Evolutionary conservation across 2,329 filamentous ascomycete species (phyloP), one percentile per base, ranked within the genome.

Genomic region (Sporothrix brunneoviolacea): DNA sequence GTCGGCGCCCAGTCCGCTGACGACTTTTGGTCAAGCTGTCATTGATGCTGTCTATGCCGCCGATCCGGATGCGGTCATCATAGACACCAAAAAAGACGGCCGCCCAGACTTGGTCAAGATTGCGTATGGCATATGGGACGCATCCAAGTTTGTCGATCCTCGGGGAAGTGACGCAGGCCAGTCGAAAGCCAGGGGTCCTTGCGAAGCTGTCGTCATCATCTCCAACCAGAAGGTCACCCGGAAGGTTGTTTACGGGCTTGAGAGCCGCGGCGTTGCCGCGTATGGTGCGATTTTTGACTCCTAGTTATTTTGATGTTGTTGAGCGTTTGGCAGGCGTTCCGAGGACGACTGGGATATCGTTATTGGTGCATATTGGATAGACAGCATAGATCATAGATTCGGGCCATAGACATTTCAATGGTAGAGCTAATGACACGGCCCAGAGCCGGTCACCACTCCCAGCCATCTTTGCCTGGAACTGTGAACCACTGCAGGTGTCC

Each of bases 11-110:
- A 57, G 55, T 18, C 65, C 67, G 9, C 44, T 62, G n/a, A 54
- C 60, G 52, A 67, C 65, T 2, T 68, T 66, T 35, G 65, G 67
- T 2, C 50, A 59, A 45, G 44, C n/a, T 83, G 51, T 56, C 28
- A 16, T 56, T 10, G 54, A 57, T 21, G 48, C 54, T n/a, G 50
- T 57, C 32, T 52, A 54, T 21, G 45, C 48, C 3, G 47, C 52
- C 10, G 55, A 56, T 42, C 55, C 55, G 9, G 38, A 57, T 6
- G 54, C 55, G 9, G 13, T 56, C 28, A 49, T 57, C 28, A 45
- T 53, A 28, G 55, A 57, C 45, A 55, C 55, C 22, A 49, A 42
- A 16, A 48, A 44, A 28, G 33, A 21, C 16, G 54, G 54, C 18
- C 44, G 54, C 8, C 54, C 55, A 3, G 55, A 57, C 18, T 30